Evolutionary conservation across 768 basidiomycete genomes (phyloP), one percentile per base, ranked within the genome.

Genomic region (Lentinula detonsa): DNA sequence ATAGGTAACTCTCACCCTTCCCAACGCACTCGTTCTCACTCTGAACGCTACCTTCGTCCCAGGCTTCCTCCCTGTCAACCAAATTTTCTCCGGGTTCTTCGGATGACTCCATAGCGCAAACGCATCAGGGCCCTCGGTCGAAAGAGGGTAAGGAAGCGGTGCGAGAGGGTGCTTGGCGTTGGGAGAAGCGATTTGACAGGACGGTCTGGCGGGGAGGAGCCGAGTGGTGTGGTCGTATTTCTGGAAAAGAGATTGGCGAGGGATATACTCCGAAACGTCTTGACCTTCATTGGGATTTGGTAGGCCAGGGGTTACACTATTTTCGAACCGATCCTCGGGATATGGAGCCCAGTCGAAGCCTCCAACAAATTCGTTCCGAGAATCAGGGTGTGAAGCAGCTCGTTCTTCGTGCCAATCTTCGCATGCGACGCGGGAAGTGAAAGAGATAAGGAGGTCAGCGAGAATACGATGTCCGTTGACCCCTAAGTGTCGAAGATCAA

Each of bases 351-450:
- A 56, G 21, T 45, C 40, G 37, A 18, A 45, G 10, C 23, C 37
- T 56, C 55, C 55, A 2, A 56, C 28, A 40, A 48, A n/a, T 16
- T 16, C 15, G 16, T 6, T 13, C 7, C 7, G 18, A 13, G 54
- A 15, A n/a, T 39, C 53, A 18, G 16, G 52, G 13, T 35, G 18
- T 3, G 8, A 18, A 18, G 53, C 37, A 28, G 53, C 37, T 23
- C 33, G 39, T 42, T 56, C 55, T 56, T 56, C 55, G 2, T 40
- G 55, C 55, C 55, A 56, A 1, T 21, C 55, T 43, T 56, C 55
- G 40, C 55, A 56, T 42, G 55, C 55, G 4, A 56, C 40, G 10
- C 55, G 55, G 9, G 55, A 56, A 2, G 55, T 56, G 28, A 56
- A 56, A 23, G 55, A 56, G 5, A 40, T 40, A 3, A 56, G 55